phyloP scores from a whole-genome alignment of 352 stramenopile species.

The Phytophthora agathidicida region DNA sequence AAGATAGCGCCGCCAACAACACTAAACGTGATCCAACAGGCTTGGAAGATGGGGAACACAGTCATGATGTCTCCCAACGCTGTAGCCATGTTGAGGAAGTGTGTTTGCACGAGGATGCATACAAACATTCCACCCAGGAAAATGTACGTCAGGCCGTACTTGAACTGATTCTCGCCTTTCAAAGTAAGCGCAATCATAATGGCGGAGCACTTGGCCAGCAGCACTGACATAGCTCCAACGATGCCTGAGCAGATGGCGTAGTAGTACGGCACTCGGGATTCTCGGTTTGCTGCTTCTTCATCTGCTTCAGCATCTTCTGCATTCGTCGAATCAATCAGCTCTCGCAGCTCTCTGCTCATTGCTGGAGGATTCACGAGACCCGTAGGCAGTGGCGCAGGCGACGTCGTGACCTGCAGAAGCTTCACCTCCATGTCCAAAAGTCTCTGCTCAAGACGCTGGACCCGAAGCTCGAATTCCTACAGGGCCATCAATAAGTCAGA shows the following conservation, averaged over 20 bases:
- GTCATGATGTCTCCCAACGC: constrained; percentile 88
- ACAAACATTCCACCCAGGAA: constrained; percentile 88
- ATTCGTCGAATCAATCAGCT: constrained; percentile 34
- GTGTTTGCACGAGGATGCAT: constrained; percentile 86
- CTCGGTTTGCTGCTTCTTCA: constrained; percentile 34
- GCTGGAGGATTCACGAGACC: constrained; percentile 24
- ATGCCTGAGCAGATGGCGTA: constrained; percentile 89
- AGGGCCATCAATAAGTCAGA: background rate
- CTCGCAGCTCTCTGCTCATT: constrained; percentile 39
- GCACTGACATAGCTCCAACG: constrained; percentile 81
- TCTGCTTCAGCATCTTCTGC: constrained; percentile 37
- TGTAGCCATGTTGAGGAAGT: constrained; percentile 89
- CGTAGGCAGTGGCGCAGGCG: constrained; percentile 18
- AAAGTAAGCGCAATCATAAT: constrained; percentile 87
- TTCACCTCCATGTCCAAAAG: constrained; percentile 73
- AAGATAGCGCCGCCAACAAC: constrained; percentile 86
- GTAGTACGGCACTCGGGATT: constrained; percentile 77
- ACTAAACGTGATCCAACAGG: constrained; percentile 89
- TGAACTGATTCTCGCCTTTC: constrained; percentile 88
- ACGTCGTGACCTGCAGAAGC: constrained; percentile 41
- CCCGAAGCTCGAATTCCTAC: constrained; percentile 68
- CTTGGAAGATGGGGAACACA: constrained; percentile 89
- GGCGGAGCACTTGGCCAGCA: constrained; percentile 86
- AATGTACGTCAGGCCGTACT: constrained; percentile 85
- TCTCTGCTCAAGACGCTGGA: constrained; percentile 71